Base-by-base conservation (phyloP, 2,329 filamentous ascomycete species). In the Stachybotrys chlorohalonatus region DNA sequence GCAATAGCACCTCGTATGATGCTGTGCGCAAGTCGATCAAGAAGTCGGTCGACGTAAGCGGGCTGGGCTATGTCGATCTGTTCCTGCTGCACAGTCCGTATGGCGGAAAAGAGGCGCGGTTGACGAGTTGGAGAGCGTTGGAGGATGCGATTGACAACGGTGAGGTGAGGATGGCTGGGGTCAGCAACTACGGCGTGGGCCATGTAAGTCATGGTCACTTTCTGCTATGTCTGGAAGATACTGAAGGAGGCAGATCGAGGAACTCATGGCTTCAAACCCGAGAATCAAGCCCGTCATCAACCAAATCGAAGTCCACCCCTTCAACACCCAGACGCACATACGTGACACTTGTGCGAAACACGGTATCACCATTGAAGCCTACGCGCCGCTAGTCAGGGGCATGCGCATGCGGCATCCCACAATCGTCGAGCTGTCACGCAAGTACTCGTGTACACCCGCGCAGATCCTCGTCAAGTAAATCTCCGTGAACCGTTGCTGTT, bases 11-110 rank as follows among this genome's bases (percentile, higher is more conserved):
- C 1, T 78, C 79, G 5, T 93, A 92, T 67, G 79, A 86, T n/a
- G 73, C 75, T 4, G 87, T 87, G 30, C 79, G 85, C 52, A 73
- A 72, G 57, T 84, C 86, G 0, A 89, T 94, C 59, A 81, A 77
- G 57, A 67, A 80, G 65, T 86, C 82, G 32, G 75, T 91, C 5
- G 76, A 82, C 50, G 79, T 80, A 54, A 84, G 82, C 30, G 86
- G 83, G 0, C 70, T 92, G 32, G 86, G 83, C 0, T 91, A 92
- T 67, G 82, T 93, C 54, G 89, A 94, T 64, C 68, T 94, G 49
- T 92, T 93, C 67, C 73, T 95, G 11, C 74, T 94, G 54, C 90
- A 94, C 65, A 87, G 84, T 51, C 90, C 89, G 0, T 90, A 90
- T 61, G 89, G 89, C 6, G 89, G 89, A 1, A 83, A 77, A 62